Percentiles rank a stretch among this genome's conserved stretches.
Evolutionary conservation across 306 rosid species (phyloP).

Genomic region (Quercus suber): DNA sequence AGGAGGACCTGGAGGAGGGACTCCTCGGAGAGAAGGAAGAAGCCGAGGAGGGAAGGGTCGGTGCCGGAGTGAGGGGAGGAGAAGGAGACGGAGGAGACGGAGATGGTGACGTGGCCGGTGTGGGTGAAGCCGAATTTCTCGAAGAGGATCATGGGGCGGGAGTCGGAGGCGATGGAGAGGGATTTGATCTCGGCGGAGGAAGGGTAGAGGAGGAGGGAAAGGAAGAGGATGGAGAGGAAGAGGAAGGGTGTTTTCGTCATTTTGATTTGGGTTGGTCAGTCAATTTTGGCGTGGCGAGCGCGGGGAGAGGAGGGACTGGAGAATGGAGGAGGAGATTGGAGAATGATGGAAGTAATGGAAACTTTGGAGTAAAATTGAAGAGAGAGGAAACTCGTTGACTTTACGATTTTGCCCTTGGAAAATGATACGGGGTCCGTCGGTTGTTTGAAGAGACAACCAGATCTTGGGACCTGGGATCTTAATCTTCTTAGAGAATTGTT

Average conservation of each 20-base stretch:
- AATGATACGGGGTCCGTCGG: not conserved
- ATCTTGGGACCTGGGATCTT: not conserved
- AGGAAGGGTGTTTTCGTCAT: conserved; percentile 43
- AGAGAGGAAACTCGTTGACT: not conserved
- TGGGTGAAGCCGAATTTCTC: conserved; percentile 92
- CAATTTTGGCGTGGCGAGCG: not conserved
- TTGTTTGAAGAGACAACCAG: no score
- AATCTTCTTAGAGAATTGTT: no score
- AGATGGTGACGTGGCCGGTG: conserved; percentile 57
- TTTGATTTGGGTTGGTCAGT: not conserved
- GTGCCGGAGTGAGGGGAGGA: conserved; percentile 8
- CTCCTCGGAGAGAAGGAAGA: conserved; percentile 84
- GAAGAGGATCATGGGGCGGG: conserved; percentile 71
- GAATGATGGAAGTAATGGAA: not conserved
- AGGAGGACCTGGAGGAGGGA: conserved; percentile 72
- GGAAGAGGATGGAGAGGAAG: conserved; percentile 29
- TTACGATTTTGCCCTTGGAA: conserved; percentile 9
- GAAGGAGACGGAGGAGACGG: conserved; percentile 53
- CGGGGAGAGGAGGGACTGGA: no score
- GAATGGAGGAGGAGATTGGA: not conserved
- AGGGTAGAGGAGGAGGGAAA: conserved; percentile 20
- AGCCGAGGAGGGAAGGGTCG: conserved; percentile 62
- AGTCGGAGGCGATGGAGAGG: conserved; percentile 60
- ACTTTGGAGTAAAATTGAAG: not conserved
- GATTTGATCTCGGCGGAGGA: conserved; percentile 76